phyloP scores from a whole-genome alignment of 1,284 basidiomycete genomes.

The Kalmanozyma brasiliensis region DNA sequence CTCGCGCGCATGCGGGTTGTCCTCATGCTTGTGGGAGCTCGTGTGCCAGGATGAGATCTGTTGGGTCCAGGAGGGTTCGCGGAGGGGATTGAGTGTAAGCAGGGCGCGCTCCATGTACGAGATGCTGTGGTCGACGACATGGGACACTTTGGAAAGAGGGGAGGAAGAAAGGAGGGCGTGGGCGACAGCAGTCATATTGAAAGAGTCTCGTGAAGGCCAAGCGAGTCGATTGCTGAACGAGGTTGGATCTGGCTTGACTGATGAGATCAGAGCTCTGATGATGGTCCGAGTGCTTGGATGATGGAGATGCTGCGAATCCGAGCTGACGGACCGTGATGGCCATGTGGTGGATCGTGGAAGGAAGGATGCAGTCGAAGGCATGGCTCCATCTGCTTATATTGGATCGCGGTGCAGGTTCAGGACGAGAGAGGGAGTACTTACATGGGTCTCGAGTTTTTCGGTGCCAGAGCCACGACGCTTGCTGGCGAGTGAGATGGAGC shows the following conservation, averaged over 20 bases:
- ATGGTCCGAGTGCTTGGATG: slow-evolving; percentile 1
- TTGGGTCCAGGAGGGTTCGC: slow-evolving; percentile 14
- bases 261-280: neutral
- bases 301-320: neutral
- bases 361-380: too few relatives aligned
- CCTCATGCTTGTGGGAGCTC: slow-evolving; percentile 54
- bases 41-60: slow-evolving; percentile 65
- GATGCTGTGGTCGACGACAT: slow-evolving; percentile 21
- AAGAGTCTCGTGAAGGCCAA: too few relatives aligned
- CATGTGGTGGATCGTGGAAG: too few relatives aligned
- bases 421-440: slow-evolving; percentile 28
- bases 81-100: slow-evolving; percentile 17
- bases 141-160: slow-evolving; percentile 15
- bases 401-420: too few relatives aligned
- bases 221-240: neutral
- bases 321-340: too few relatives aligned
- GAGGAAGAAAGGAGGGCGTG: neutral
- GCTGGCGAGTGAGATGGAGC: slow-evolving; percentile 43
- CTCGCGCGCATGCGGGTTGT: slow-evolving; percentile 48
- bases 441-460: slow-evolving; percentile 57
- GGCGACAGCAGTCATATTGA: slow-evolving; percentile 12
- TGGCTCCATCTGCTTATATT: too few relatives aligned
- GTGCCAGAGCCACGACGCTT: slow-evolving; percentile 58
- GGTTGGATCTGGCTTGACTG: neutral
- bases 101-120: slow-evolving; percentile 20